Evolutionary conservation across 306 rosid genomes (phyloP), one percentile per base, ranked within the genome.

Genomic region (Morella rubra): DNA sequence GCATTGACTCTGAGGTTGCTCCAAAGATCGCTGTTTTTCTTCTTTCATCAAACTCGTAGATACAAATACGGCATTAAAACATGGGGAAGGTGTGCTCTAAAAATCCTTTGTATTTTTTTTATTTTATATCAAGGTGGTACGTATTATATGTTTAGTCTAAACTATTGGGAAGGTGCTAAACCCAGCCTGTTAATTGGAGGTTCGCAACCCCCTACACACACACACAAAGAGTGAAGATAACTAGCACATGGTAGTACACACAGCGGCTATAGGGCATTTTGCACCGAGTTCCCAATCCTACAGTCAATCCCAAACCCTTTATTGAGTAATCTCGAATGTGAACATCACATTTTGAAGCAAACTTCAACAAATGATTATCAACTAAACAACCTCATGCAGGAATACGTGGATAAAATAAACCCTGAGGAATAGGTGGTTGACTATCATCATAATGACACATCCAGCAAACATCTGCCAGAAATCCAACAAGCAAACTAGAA

Each of bases 401-500:
- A 65, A 65, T 65, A 65, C 46, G 52, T 64, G 61, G 37, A 16
- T 51, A 44, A 69, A 37, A 80, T 42, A 64, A 42, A 51, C n/a
- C 42, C 50, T 61, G 2, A 32, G 37, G 37, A 32, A 67, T 42
- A n/a, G 50, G 76, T 10, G 64, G 77, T 45, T 78, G 11, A 58
- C 69, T 22, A 44, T 37, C 15, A 76, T 72, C 47, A 67, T 41
- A 61, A 51, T 18, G 50, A 69, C 20, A 1, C 69, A 49, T 72
- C 44, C 44, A 44, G 61, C 64, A 75, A 22, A 75, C 68, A 72
- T 51, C 46, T 44, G 69, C 64, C 7, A 72, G n/a, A n/a, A 72
- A 52, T 45, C 73, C 56, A 69, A 46, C 70, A 53, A 61, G 64
- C 45, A 85, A 40, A 81, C 73, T 62, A 27, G 15, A 61, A 50